A percentile compares a stretch with the other conserved stretches of the same genome.
These are phyloP conservation scores for Eruca vesicaria DNA, from an alignment of 441 rosid genomes.

Conservation along the genomic window DNA sequence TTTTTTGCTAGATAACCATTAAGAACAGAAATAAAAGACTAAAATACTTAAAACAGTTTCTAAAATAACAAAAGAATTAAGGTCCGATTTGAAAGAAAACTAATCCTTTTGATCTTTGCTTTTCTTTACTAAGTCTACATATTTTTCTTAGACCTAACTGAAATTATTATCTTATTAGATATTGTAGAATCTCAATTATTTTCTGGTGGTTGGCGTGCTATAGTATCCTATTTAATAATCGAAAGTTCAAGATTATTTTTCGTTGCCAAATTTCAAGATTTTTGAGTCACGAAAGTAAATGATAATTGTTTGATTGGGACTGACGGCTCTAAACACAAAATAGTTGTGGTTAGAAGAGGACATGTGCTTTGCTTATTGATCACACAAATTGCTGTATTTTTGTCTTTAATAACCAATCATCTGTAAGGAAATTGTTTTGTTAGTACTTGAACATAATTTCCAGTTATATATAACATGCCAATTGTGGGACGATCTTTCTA, in stretches of 20 bases:
- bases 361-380: background rate
- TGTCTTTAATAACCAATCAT: background rate
- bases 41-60: too few species aligned
- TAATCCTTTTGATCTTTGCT: too few species aligned
- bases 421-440: background rate
- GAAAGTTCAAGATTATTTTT: background rate
- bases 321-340: constrained; percentile 6
- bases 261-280: background rate
- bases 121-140: too few species aligned
- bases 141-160: too few species aligned
- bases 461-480: background rate
- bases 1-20: too few species aligned
- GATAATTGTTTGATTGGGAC: background rate
- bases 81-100: too few species aligned
- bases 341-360: background rate
- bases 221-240: background rate
- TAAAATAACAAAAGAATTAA: too few species aligned
- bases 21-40: too few species aligned
- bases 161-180: too few species aligned
- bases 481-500: background rate
- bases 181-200: too few species aligned
- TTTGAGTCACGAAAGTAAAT: background rate
- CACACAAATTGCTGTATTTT: background rate
- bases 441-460: background rate
- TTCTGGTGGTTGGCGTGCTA: too few species aligned